A percentile compares a stretch with the other conserved stretches of the same genome.
Evolutionary conservation across 208 protist species (phyloP).

Genomic region (Herpetomonas samuelpessoai): DNA sequence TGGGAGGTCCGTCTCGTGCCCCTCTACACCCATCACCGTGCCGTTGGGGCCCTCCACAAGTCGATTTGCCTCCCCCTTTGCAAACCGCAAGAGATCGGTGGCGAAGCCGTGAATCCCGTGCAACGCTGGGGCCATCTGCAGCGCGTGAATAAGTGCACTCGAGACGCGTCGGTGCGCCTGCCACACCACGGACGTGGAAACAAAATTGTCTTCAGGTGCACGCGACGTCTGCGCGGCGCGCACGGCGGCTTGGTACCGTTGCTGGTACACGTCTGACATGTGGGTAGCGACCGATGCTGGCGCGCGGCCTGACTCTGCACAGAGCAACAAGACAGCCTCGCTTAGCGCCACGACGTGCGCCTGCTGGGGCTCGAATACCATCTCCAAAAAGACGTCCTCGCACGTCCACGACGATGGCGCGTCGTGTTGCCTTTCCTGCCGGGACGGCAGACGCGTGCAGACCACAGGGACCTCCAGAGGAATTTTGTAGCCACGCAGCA

Average conservation of each 20-base stretch:
- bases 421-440: no score
- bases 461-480: not conserved
- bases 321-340: conserved; percentile 7
- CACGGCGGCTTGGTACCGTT: not conserved
- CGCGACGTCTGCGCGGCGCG: not conserved
- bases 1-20: not conserved
- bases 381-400: not conserved
- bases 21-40: not conserved
- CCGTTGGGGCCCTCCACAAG: not conserved
- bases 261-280: not conserved
- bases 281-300: not conserved
- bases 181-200: not conserved
- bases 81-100: not conserved
- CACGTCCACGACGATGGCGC: not conserved
- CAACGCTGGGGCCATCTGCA: not conserved
- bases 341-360: conserved; percentile 6
- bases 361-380: conserved; percentile 5
- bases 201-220: not conserved
- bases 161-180: not conserved
- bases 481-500: not conserved
- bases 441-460: not conserved
- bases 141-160: not conserved
- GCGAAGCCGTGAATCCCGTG: not conserved
- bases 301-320: not conserved
- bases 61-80: not conserved